Evolutionary conservation across 1,284 basidiomycete species (phyloP).

Genomic region (Omphalotus olearius): DNA sequence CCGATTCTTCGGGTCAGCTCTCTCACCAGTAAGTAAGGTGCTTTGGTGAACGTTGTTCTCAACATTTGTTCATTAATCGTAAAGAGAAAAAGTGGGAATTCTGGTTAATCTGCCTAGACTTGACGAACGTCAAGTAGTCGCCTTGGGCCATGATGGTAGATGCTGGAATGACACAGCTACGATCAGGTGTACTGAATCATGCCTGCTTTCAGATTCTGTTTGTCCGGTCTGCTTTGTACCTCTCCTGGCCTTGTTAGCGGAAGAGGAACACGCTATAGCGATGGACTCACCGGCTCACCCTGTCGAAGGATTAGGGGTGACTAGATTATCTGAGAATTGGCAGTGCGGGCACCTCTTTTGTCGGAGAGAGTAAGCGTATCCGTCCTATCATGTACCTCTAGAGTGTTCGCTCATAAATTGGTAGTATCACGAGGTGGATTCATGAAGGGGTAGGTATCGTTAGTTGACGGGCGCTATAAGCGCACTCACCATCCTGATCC

Average conservation of each 20-base stretch:
- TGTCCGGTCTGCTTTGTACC: conserved; percentile 72
- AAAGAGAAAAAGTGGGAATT: conserved; percentile 30
- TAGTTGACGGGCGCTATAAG: neutral
- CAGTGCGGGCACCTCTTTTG: conserved; percentile 74
- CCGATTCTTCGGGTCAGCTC: conserved; percentile 1
- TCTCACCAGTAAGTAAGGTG: conserved; percentile 13
- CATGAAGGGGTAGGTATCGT: conserved; percentile 47
- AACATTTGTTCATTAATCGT: neutral
- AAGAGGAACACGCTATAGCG: conserved; percentile 64
- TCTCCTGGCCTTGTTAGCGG: conserved; percentile 59
- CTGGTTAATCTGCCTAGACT: conserved; percentile 32
- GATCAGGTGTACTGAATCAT: neutral
- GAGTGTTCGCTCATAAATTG: neutral
- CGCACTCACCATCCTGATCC: neutral
- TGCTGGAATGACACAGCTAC: neutral
- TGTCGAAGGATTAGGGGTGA: conserved; percentile 63
- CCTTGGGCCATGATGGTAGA: conserved; percentile 31
- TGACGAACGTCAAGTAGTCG: conserved; percentile 29
- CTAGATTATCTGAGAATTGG: conserved; percentile 46
- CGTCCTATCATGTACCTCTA: conserved; percentile 7
- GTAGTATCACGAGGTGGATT: conserved; percentile 66
- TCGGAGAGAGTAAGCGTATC: conserved; percentile 56
- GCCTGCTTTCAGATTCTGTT: conserved; percentile 42
- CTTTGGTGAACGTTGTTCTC: neutral
- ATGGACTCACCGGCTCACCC: conserved; percentile 75